A percentile compares a stretch with the other conserved stretches of the same genome.
These are phyloP conservation scores for Stagonosporopsis vannaccii DNA, from an alignment of 2,329 filamentous ascomycete genomes.

Conservation along the genomic window DNA sequence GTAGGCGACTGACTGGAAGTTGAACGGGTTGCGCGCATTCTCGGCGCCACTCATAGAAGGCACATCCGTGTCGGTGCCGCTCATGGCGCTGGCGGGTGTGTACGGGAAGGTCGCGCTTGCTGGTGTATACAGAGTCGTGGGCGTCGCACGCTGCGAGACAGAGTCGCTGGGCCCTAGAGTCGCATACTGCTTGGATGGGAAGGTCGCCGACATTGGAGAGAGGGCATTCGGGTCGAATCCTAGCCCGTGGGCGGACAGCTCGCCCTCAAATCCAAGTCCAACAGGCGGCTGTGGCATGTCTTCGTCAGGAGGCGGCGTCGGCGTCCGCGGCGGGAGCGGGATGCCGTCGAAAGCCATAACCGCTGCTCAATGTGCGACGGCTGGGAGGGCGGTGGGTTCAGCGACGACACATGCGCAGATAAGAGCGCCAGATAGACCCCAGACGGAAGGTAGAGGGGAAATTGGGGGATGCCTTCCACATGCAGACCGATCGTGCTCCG, in stretches of 20 bases:
- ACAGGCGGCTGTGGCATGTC: slow-evolving; percentile 44
- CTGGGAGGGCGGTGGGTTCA: slow-evolving; percentile 27
- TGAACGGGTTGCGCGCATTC: slow-evolving; percentile 76
- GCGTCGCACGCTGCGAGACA: slow-evolving; percentile 44
- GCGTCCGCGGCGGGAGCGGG: slow-evolving; percentile 68
- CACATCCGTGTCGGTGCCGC: slow-evolving; percentile 40
- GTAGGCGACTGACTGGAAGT: slow-evolving; percentile 77
- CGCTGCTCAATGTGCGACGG: slow-evolving; percentile 25
- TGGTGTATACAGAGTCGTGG: slow-evolving; percentile 42
- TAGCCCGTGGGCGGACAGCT: slow-evolving; percentile 34
- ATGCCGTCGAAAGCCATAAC: slow-evolving; percentile 67
- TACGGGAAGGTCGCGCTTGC: slow-evolving; percentile 45
- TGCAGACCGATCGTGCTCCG: slow-evolving; percentile 28
- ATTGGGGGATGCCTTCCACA: slow-evolving; percentile 30
- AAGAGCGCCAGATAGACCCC: slow-evolving; percentile 24
- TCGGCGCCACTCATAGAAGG: slow-evolving; percentile 43
- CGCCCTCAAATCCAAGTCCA: slow-evolving; percentile 45
- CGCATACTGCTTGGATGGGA: slow-evolving; percentile 46
- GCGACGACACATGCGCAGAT: slow-evolving; percentile 21
- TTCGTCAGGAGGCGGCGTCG: slow-evolving; percentile 68
- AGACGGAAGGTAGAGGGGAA: slow-evolving; percentile 31
- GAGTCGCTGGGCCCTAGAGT: slow-evolving; percentile 46
- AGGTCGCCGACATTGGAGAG: slow-evolving; percentile 51
- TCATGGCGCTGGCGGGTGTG: slow-evolving; percentile 39
- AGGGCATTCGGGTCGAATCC: slow-evolving; percentile 45